Base-by-base conservation (phyloP, 768 basidiomycete species). In the Rhizopogon vesiculosus region DNA sequence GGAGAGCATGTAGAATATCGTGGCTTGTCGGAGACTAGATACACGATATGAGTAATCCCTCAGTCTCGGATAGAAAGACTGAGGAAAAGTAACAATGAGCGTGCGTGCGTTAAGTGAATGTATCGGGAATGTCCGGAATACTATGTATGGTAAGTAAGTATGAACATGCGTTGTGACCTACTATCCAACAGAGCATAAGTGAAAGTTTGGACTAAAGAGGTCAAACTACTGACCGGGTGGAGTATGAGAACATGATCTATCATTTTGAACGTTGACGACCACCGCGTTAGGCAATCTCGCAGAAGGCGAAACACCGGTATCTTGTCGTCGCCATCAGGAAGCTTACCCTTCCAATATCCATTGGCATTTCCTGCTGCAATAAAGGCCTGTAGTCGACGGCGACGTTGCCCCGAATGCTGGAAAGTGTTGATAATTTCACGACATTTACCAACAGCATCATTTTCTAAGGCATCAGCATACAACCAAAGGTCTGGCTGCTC, bases 251-350 rank as follows among this genome's bases (percentile, higher is more conserved):
- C 45, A 12, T 67, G 61, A 13, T 69, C 69, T 58, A 72, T 66
- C 74, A 75, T 73, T 1, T 68, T 56, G 56, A 61, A 69, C 8
- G 63, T 70, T 16, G 71, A 72, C 12, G 71, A 74, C 74, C 73
- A 75, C 29, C 66, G 57, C 0, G 64, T 72, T 18, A 72, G 70
- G 22, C 62, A 59, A 62, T 74, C 74, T 5, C 62, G 60, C 10
- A 74, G 61, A 2, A 72, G 66, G 50, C 64, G 56, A 2, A 70
- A 16, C 18, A 31, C 39, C 43, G 45, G 45, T 31, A 45, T 25
- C 1, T 25, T 31, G 25, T 45, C 45, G 13, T 10, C 22, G 3
- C 31, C 58, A 15, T 60, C 51, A 3, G 56, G 59, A 13, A 69
- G 41, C 22, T 18, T 40, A 41, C 48, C 54, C 22, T 25, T 16